Base-by-base conservation (phyloP, 2,329 filamentous ascomycete genomes). In the Fusarium sp. region DNA sequence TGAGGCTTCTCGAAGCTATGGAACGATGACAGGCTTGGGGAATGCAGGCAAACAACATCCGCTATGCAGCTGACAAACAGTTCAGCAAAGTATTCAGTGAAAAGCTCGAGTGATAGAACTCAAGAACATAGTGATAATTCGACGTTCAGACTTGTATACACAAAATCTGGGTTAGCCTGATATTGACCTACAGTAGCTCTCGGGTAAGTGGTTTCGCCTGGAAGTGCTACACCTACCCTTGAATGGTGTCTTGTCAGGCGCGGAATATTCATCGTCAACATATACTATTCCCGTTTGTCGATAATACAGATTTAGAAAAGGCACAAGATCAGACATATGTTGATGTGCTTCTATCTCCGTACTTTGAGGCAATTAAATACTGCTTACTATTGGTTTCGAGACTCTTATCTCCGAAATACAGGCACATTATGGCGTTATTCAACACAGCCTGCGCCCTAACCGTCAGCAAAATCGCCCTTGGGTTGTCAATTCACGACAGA, bases 361-460 rank as follows among this genome's bases (percentile, higher is more conserved):
- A 24, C 13, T 15, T 39, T 55, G 52, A 38, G 52, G 8, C 19
- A 31, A 43, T 54, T 44, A 31, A 31, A 5, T 9, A 1, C 14
- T 39, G 21, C 15, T 26, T 17, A 7, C n/a, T 5, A 36, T 33
- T 15, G 14, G 6, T 15, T n/a, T 31, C 26, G 11, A 13, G 7
- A 10, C 9, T 5, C 21, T n/a, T 21, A 46, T 40, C 24, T 36
- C 17, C 24, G 7, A 36, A 26, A 5, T 15, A 36, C 28, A 31
- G 28, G 28, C 28, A 31, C 5, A 31, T 31, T 31, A 36, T 36
- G 34, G 34, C 34, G 34, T 36, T 24, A 17, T 7, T 15, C 19
- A 26, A 19, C 17, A 52, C 28, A 34, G 45, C 33, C 53, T 44
- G 46, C 62, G 60, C 62, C 62, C 46, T 65, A 15, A 19, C 14